These are phyloP conservation scores for Phylloporus sp. DNA, from an alignment of 768 basidiomycete species.

Conservation along the genomic window DNA sequence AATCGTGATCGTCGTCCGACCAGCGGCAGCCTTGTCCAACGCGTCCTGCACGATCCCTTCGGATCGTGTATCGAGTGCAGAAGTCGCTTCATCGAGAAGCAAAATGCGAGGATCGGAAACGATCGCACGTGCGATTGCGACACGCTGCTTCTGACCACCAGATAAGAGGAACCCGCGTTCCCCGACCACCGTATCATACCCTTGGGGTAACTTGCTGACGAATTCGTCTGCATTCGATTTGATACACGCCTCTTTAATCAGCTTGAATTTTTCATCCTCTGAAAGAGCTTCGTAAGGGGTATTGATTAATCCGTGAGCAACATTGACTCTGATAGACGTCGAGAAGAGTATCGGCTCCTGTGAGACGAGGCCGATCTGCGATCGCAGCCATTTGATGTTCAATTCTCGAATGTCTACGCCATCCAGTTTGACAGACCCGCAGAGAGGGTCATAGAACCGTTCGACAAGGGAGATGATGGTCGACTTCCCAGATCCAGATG, in stretches of 20 bases:
- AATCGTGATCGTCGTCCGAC: constrained; percentile 77
- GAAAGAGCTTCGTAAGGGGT: no score
- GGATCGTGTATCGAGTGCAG: constrained; percentile 84
- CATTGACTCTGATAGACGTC: no score
- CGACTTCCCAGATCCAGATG: constrained; percentile 75
- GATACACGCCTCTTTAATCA: constrained; percentile 81
- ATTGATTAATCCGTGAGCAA: no score
- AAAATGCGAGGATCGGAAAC: constrained; percentile 84
- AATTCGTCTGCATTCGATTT: constrained; percentile 89
- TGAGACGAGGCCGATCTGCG: no score
- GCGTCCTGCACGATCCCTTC: constrained; percentile 89
- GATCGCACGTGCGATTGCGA: constrained; percentile 87
- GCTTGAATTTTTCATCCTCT: no score
- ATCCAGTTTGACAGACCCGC: constrained; percentile 58
- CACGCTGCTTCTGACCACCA: constrained; percentile 84
- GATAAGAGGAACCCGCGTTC: constrained; percentile 83
- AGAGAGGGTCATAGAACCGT: constrained; percentile 80
- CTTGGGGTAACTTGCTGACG: constrained; percentile 70
- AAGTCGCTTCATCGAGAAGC: constrained; percentile 86
- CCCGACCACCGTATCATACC: constrained; percentile 86
- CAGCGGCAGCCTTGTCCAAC: constrained; percentile 75
- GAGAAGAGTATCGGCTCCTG: no score
- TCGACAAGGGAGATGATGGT: constrained; percentile 77
- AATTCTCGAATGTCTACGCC: no score
- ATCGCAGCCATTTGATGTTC: no score